Evolutionary conservation across 2,329 filamentous ascomycete genomes (phyloP), one percentile per base, ranked within the genome.

Genomic region (Helotiales sp.): DNA sequence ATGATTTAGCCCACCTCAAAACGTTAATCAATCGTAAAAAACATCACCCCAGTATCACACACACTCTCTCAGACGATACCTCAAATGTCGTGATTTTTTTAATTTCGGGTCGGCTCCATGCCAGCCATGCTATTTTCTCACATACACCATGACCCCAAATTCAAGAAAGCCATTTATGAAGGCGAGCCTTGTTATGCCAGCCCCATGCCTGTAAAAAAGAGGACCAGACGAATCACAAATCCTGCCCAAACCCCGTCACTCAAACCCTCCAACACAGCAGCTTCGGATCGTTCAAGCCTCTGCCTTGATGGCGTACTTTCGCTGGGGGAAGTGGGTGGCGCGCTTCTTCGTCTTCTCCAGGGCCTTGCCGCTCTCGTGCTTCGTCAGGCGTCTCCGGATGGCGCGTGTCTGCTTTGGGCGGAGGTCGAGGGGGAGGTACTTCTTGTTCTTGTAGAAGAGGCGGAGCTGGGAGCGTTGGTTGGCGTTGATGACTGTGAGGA

Each of bases 381-480:
- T 91, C 80, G 91, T 95, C 85, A 99, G 88, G 81, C 93, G 89
- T 87, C 96, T 93, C 81, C 96, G 93, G 86, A 98, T 96, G 81
- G 94, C 96, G 79, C 96, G 94, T 81, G 96, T 99, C 87, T 96
- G 90, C 92, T 98, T 98, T 82, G 93, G 85, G 84, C 96, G 93
- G 87, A 99, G 94, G 84, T 99, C 96, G 82, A 99, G 93, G 75
- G 96, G 96, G 74, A 93, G 86, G 89, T 97, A 97, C 89, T 97
- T 98, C 93, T 98, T 98, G 91, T 91, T 92, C 89, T 97, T 96
- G 91, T 99, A 99, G 92, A 98, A 98, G 77, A 98, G 88, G 79
- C 94, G 93, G 79, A 99, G 93, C 87, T 98, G 94, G 76, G 93
- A 88, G 83, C 96, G 92, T 88, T 99, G 96, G 90, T 97, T 98